Percentiles rank a stretch among this genome's conserved stretches.
Conservation (phyloP, 2,329 filamentous ascomycete species). For the Ceratocystis variospora region DNA sequence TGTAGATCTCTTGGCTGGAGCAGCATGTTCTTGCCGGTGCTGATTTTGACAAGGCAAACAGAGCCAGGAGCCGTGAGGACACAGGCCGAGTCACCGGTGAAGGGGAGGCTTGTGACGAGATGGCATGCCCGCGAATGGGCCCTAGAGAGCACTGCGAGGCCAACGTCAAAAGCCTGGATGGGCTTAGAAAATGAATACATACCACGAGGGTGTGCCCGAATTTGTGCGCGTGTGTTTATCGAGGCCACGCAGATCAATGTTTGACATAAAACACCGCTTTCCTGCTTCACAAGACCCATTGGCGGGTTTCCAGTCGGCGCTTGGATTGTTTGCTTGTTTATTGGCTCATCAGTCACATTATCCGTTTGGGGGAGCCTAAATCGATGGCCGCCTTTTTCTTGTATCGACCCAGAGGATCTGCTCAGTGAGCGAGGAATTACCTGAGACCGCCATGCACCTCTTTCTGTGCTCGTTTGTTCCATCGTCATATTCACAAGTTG, state of each 20-base stretch:
- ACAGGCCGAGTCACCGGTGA: neutral
- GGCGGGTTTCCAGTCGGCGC: neutral
- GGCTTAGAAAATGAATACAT: no score
- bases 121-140: no score
- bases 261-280: neutral
- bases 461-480: neutral
- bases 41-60: neutral
- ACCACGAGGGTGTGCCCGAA: no score
- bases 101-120: neutral
- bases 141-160: no score
- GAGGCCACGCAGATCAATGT: neutral
- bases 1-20: conserved; percentile 4
- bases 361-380: neutral
- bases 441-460: neutral
- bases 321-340: neutral
- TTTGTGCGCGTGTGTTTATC: neutral
- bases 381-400: neutral
- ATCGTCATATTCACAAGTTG: neutral
- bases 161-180: no score
- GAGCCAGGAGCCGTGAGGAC: neutral
- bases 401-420: neutral
- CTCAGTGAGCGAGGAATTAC: neutral
- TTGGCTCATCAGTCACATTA: neutral
- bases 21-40: neutral
- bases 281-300: neutral